Base-by-base conservation (phyloP, 495 filamentous ascomycete species). In the Neurospora sp. region DNA sequence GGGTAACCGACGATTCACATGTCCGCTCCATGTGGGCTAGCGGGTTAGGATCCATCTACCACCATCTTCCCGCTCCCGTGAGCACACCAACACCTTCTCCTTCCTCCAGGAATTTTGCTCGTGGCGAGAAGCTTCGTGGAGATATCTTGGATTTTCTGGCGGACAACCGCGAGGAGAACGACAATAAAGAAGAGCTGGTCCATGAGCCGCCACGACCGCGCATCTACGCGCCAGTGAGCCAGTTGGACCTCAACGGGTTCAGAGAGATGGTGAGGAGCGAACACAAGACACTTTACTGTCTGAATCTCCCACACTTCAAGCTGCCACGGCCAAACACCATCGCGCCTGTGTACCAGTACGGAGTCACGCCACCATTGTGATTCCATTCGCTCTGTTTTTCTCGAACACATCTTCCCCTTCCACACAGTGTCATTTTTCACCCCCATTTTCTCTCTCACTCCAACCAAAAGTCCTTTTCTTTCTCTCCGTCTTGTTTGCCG, bases 41-140 rank as follows among this genome's bases (percentile, higher is more conserved):
- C 6, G 78, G 76, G 0, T 74, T 81, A 3, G 77, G 79, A 10
- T 71, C 71, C 27, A 74, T 81, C 9, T 80, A 75, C 66, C 78
- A 81, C 69, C 68, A 71, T 40, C 42, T 76, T 0, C 40, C 69
- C 22, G 69, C 69, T 46, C 40, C 69, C 11, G 18, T 31, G 20
- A 22, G 18, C 44, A 41, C 8, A 0, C 14, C 22, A 11, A 6
- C 40, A 20, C 3, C 39, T 18, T 27, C 40, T 9, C 3, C 40
- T 16, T 31, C 12, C 9, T 35, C 70, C 22, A 59, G 73, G 10
- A 16, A 39, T 6, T 18, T 11, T 9, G 69, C 37, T 37, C 20
- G 10, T 12, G 39, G 71, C n/a, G 27, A 20, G 16, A 20, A 68
- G 5, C 71, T 76, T 14, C 48, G 73, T 27, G 11, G 35, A 4